Evolutionary conservation across 495 filamentous ascomycete genomes (phyloP), one percentile per base, ranked within the genome.

Genomic region (Parmelia sp.): DNA sequence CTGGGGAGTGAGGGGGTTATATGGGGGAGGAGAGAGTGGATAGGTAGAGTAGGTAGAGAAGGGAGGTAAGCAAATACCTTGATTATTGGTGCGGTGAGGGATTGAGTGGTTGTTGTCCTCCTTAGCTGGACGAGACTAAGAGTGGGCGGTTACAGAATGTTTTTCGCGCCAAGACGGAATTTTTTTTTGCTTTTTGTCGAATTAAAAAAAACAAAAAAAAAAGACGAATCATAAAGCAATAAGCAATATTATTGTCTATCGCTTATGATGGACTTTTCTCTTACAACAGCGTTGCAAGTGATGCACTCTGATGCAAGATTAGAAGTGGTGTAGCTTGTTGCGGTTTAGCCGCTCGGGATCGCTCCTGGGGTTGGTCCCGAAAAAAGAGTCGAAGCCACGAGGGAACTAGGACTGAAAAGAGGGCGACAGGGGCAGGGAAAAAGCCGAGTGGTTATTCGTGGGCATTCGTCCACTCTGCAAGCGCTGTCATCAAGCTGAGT

Each of bases 71-170:
- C 57, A 58, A 57, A 58, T 64, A 64, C 62, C 55, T 64, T 25
- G 23, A n/a, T 53, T 37, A 49, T 9, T 25, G 35, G 11, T 21
- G 61, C 29, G 36, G 65, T 60, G 57, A 53, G 49, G 37, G 23
- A 64, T 57, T 58, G 55, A 64, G 55, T 64, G 55, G 39, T n/a
- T n/a, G n/a, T n/a, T n/a, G n/a, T 57, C 39, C 31, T 58, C 19
- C 21, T 57, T n/a, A 45, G 49, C 49, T 29, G 66, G 35, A n/a
- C n/a, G n/a, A n/a, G n/a, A n/a, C 62, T 49, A 62, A 63, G 69
- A 61, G 47, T 64, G 69, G 68, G 69, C 69, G 69, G 69, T 67
- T 71, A 71, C 49, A 69, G 60, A 61, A 37, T 53, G 57, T 42
- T 55, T 62, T n/a, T 57, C 29, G 58, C 55, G 59, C 58, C 64